These are phyloP conservation scores for Candida gorgasii DNA, from an alignment of 805 yeast genomes.

Conservation along the genomic window DNA sequence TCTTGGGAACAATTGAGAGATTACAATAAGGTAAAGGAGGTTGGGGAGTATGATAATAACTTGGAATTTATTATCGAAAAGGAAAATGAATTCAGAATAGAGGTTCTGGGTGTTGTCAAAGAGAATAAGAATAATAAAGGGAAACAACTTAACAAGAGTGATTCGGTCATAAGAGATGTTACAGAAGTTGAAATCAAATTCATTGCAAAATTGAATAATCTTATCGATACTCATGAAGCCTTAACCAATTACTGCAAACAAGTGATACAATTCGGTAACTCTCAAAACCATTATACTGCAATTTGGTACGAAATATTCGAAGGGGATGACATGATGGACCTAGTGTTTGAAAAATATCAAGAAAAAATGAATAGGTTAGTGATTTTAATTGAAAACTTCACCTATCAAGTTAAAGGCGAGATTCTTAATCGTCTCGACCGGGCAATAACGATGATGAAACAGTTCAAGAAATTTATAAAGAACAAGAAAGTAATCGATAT, in stretches of 20 bases:
- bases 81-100: conserved; percentile 4
- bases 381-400: conserved; percentile 2
- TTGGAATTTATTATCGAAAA: conserved; percentile 6
- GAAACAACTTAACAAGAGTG: background rate
- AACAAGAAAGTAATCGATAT: background rate
- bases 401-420: background rate
- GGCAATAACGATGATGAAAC: background rate
- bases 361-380: conserved; percentile 9
- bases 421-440: background rate
- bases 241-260: background rate
- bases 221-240: background rate
- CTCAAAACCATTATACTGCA: background rate
- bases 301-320: conserved; percentile 10
- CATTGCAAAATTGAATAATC: background rate
- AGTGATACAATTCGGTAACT: background rate
- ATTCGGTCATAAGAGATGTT: background rate
- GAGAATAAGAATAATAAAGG: background rate
- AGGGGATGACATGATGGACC: conserved; percentile 13
- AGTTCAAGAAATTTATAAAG: background rate
- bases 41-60: conserved; percentile 8
- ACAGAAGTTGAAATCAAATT: background rate
- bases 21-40: conserved; percentile 9
- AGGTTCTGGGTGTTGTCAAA: background rate
- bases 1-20: conserved; percentile 16
- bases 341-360: conserved; percentile 6